Evolutionary conservation across 805 yeast species (phyloP), one percentile per base, ranked within the genome.

Genomic region (Schwanniomyces pseudopolymorphus): DNA sequence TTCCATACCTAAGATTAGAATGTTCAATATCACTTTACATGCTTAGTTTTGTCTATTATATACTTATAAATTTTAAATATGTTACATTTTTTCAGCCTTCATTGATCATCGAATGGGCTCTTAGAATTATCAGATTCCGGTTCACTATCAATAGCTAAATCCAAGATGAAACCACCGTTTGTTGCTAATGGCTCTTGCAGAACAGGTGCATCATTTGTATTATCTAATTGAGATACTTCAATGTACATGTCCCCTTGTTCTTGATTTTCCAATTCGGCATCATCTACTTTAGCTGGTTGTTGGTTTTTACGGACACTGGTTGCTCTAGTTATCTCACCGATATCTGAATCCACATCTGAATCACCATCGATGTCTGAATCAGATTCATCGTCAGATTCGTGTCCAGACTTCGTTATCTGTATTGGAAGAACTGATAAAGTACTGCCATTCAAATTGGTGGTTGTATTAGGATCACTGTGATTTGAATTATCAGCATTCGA

Each of bases 321-420:
- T 33, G 77, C 76, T 2, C 77, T 60, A 36, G 63, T 61, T 41
- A 72, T 72, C 49, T 72, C 75, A 17, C 75, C 77, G 28, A 72
- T 69, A 52, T 72, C 78, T n/a, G 73, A 67, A 56, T 72, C 78
- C 31, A 72, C 75, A 49, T 72, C 78, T 13, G 70, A 63, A 50
- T 70, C 73, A 14, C 53, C 60, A 36, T 51, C 50, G 1, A 53
- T 64, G 39, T 52, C 60, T 20, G 49, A 62, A 39, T 54, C 63
- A 2, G 31, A 11, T 2, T 27, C 25, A 21, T 36, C 31, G n/a
- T 26, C 33, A 13, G 31, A 11, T 24, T 42, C 33, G 9, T 39
- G 16, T 11, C 26, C 40, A 10, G 39, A 20, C 14, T 36, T 36
- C 4, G 39, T 20, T 13, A 21, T 11, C 24, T 36, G 25, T 9